phyloP scores from a whole-genome alignment of 805 yeast genomes.

The Pichia eremophila region DNA sequence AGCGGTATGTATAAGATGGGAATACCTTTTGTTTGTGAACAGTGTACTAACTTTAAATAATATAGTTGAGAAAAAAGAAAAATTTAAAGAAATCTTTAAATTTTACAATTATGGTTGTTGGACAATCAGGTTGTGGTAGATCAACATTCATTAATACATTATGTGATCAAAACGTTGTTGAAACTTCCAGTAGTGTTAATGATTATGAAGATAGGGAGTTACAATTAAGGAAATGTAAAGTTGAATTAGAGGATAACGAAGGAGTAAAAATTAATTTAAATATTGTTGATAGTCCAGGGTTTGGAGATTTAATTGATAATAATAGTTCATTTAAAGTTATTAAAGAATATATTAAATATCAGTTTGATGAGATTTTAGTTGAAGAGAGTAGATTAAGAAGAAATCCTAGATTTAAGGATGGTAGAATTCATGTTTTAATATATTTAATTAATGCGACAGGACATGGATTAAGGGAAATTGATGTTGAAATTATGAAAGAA shows the following conservation, averaged over 20 bases:
- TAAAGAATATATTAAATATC: slow-evolving; percentile 73
- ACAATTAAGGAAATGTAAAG: slow-evolving; percentile 65
- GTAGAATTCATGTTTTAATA: slow-evolving; percentile 69
- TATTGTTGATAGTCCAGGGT: slow-evolving; percentile 76
- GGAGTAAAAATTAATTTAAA: slow-evolving; percentile 73
- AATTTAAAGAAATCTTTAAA: slow-evolving; percentile 76
- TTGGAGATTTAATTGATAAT: slow-evolving; percentile 68
- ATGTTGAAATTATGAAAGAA: slow-evolving; percentile 59
- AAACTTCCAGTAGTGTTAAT: slow-evolving; percentile 45
- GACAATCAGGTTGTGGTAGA: slow-evolving; percentile 81
- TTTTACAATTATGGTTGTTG: slow-evolving; percentile 80
- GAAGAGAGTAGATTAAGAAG: slow-evolving; percentile 77
- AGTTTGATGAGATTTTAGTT: slow-evolving; percentile 71
- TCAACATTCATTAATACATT: slow-evolving; percentile 88
- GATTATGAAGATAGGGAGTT: slow-evolving; percentile 35
- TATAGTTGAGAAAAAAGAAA: slow-evolving; percentile 57
- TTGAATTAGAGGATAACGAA: slow-evolving; percentile 79
- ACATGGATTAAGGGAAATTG: slow-evolving; percentile 62
- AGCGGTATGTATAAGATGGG: slow-evolving; percentile 24
- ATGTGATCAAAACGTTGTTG: slow-evolving; percentile 82
- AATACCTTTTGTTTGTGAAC: neutral
- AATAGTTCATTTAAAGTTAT: slow-evolving; percentile 56
- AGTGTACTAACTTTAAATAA: neutral
- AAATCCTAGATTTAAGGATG: slow-evolving; percentile 78
- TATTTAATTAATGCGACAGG: slow-evolving; percentile 67